phyloP scores from a whole-genome alignment of 352 stramenopile genomes.

The Pythium phragmiticola region DNA sequence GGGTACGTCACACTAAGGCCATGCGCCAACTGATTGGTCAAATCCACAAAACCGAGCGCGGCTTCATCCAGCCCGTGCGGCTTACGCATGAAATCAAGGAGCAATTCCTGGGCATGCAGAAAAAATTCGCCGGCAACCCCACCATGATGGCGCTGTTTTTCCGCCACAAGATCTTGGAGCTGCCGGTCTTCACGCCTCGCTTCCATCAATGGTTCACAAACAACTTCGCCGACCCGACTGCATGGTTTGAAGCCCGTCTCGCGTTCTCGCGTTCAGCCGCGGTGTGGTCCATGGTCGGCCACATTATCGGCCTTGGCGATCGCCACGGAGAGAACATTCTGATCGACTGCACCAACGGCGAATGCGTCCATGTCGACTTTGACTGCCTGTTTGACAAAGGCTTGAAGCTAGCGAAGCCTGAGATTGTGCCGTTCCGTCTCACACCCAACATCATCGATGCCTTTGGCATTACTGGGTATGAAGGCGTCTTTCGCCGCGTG shows the following conservation, averaged over 20 bases:
- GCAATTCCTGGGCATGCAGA: constrained; percentile 87
- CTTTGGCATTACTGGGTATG: constrained; percentile 97
- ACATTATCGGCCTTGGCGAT: constrained; percentile 93
- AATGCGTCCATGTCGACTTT: constrained; percentile 99
- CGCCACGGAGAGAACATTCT: constrained; percentile 99
- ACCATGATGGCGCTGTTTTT: constrained; percentile 76
- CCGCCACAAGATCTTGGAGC: constrained; percentile 55
- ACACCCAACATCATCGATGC: constrained; percentile 99
- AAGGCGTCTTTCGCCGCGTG: constrained; percentile 93
- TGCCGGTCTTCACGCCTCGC: constrained; percentile 89
- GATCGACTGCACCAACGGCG: constrained; percentile 95
- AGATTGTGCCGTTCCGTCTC: constrained; percentile 99
- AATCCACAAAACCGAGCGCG: constrained; percentile 86
- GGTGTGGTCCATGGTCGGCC: constrained; percentile 97
- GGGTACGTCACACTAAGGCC: constrained; percentile 97
- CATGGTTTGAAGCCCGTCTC: constrained; percentile 97
- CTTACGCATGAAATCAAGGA: constrained; percentile 84
- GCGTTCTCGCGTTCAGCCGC: constrained; percentile 86
- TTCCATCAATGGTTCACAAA: constrained; percentile 99
- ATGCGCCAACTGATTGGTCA: constrained; percentile 89
- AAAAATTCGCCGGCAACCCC: constrained; percentile 79
- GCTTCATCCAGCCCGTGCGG: constrained; percentile 76
- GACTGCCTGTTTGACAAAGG: constrained; percentile 99
- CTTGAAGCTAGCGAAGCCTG: constrained; percentile 92
- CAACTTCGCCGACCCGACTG: constrained; percentile 96